Evolutionary conservation across 176 grass and related monocot species (phyloP).

Genomic region (Eremochloa ophiuroides): DNA sequence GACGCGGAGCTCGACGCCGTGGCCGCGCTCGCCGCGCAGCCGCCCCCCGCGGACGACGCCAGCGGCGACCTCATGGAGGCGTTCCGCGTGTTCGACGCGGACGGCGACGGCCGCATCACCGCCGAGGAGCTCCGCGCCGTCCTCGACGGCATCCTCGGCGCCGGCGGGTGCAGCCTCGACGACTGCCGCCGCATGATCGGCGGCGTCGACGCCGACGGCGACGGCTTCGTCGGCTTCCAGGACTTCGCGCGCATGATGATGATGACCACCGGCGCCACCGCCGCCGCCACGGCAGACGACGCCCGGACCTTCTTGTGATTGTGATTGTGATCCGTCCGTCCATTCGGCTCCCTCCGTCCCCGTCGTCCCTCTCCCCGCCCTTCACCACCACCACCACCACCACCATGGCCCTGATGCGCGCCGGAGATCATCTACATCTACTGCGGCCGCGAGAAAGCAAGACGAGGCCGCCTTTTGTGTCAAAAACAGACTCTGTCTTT

Average conservation of each 20-base stretch:
- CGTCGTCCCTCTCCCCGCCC: not conserved
- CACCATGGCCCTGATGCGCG: not conserved
- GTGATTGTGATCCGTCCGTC: not conserved
- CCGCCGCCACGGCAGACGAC: not conserved
- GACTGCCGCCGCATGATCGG: conserved; percentile 95
- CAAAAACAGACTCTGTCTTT: not conserved
- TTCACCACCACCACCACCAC: not conserved
- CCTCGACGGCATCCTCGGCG: conserved; percentile 53
- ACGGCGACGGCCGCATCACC: conserved; percentile 92
- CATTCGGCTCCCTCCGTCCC: too few species aligned
- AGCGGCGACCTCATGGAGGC: conserved; percentile 68
- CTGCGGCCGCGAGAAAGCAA: not conserved
- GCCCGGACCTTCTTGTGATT: not conserved
- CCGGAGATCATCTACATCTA: not conserved
- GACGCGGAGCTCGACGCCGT: conserved; percentile 70
- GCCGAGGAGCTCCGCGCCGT: conserved; percentile 86
- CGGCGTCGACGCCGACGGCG: conserved; percentile 70
- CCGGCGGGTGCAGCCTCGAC: conserved; percentile 62
- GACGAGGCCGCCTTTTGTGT: not conserved
- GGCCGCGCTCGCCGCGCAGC: conserved; percentile 49
- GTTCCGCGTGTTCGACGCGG: conserved; percentile 80
- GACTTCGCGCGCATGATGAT: conserved; percentile 96
- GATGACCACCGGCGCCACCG: conserved; percentile 35
- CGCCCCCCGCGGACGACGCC: not conserved
- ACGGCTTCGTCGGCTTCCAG: conserved; percentile 78